These are phyloP conservation scores for Alternaria triticimaculans DNA, from an alignment of 2,329 filamentous ascomycete species.

Conservation along the genomic window DNA sequence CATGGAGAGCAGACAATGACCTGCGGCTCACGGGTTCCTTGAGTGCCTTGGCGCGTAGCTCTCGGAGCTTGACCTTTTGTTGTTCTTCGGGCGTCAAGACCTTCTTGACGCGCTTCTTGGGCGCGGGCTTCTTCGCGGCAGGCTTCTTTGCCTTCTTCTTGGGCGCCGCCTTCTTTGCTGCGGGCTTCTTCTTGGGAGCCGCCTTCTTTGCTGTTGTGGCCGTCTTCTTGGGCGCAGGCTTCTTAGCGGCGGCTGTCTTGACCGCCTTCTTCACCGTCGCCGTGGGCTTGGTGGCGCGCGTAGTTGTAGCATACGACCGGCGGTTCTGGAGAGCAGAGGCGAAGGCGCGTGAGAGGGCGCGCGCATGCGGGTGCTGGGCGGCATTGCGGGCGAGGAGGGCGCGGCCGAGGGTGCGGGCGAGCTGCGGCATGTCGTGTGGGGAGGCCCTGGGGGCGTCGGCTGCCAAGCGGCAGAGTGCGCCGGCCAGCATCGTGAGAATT, in stretches of 20 bases:
- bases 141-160: constrained; percentile 22
- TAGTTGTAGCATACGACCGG: constrained; percentile 46
- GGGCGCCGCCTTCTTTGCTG: constrained; percentile 18
- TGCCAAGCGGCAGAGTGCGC: constrained; percentile 46
- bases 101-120: constrained; percentile 34
- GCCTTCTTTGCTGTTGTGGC: constrained; percentile 31
- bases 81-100: constrained; percentile 38
- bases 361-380: constrained; percentile 18
- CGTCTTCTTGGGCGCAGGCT: constrained; percentile 39
- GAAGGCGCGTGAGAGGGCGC: constrained; percentile 34
- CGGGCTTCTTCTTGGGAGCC: constrained; percentile 22
- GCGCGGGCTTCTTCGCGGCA: constrained; percentile 27
- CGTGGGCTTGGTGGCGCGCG: constrained; percentile 40
- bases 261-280: constrained; percentile 39
- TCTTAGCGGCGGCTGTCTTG: constrained; percentile 30
- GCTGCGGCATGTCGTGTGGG: constrained; percentile 45
- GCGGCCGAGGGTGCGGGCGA: constrained; percentile 39
- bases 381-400: constrained; percentile 31
- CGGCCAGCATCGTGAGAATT: constrained; percentile 42
- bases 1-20: constrained; percentile 23
- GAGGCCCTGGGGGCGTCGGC: constrained; percentile 43
- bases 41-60: constrained; percentile 50
- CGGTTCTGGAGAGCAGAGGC: constrained; percentile 26
- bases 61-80: constrained; percentile 31
- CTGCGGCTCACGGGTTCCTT: constrained; percentile 31